Evolutionary conservation across 768 basidiomycete genomes (phyloP), one percentile per base, ranked within the genome.

Genomic region (Calocera cornea): DNA sequence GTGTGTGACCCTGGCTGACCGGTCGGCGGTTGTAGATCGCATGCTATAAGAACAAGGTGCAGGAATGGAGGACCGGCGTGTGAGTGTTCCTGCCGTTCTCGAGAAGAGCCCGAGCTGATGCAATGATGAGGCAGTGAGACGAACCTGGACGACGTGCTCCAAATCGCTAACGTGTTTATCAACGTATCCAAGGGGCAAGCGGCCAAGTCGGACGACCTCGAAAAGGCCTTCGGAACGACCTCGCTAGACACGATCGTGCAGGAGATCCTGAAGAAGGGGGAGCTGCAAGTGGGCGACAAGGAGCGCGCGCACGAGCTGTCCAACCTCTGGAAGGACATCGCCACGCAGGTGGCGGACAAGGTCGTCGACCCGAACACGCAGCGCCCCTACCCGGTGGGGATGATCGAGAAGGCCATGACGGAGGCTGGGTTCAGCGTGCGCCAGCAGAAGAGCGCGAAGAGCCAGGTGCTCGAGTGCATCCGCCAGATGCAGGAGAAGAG

Each of bases 31-130:
- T n/a, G 31, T 70, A 89, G 95, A 90, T 99, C 73, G 95, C 97
- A 40, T 97, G 94, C 77, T 99, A 98, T 81, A 95, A 97, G 82
- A 99, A 99, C 78, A 97, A 97, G 78, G 97, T 99, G 31, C 92
- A 95, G 72, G 95, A 97, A 76, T 99, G 88, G 85, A 81, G 97
- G 68, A 92, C 84, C 68, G 94, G 94, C 69, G 89, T 95, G 87
- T 92, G 77, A 75, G 87, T 80, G 33, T 14, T 16, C 33, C 33
- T 34, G 50, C n/a, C 38, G 67, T 29, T 29, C 41, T 50, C 38
- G 38, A 31, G 10, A 34, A 36, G 49, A 11, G 27, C 68, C 34
- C 65, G 27, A 33, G 34, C 34, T 66, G 40, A 64, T 10, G 11
- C 8, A 16, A 22, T 12, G 66, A 19, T 36, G 64, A 38, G 64